These are phyloP conservation scores for Solanum medicagineum DNA, from an alignment of 257 asterid species.

Conservation along the genomic window DNA sequence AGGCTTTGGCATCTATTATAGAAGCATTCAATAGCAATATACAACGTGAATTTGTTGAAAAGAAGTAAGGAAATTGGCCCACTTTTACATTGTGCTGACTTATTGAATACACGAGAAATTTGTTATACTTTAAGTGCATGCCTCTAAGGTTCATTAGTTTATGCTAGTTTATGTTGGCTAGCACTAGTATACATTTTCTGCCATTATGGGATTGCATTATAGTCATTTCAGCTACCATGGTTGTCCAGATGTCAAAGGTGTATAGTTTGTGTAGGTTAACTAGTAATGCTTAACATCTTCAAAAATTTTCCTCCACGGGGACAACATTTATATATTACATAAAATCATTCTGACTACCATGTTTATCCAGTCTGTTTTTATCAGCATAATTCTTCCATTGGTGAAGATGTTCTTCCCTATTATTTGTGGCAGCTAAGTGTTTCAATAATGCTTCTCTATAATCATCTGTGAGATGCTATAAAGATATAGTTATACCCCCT, in stretches of 20 bases:
- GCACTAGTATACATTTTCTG: neutral
- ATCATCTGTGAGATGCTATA: neutral
- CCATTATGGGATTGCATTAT: neutral
- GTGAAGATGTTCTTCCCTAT: neutral
- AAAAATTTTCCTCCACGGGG: too few relatives aligned
- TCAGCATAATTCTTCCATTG: neutral
- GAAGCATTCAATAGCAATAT: conserved; percentile 64
- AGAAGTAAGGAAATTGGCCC: conserved; percentile 32
- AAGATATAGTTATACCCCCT: neutral
- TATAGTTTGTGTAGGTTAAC: neutral
- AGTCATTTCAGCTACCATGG: neutral
- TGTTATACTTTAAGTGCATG: neutral
- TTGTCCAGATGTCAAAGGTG: neutral
- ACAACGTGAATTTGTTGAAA: conserved; percentile 62
- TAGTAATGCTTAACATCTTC: too few relatives aligned
- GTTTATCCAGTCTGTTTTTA: neutral
- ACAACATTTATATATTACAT: too few relatives aligned
- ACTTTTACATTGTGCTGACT: neutral
- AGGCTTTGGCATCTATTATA: conserved; percentile 59
- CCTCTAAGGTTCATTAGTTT: neutral
- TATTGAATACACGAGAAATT: neutral
- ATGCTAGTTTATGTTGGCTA: neutral
- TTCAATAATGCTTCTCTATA: neutral
- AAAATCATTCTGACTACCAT: too few relatives aligned
- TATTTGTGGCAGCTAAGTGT: neutral